Percentiles rank a stretch among this genome's conserved stretches.
Evolutionary conservation across 768 basidiomycete species (phyloP).

Genomic region (Flagelloscypha sp.): DNA sequence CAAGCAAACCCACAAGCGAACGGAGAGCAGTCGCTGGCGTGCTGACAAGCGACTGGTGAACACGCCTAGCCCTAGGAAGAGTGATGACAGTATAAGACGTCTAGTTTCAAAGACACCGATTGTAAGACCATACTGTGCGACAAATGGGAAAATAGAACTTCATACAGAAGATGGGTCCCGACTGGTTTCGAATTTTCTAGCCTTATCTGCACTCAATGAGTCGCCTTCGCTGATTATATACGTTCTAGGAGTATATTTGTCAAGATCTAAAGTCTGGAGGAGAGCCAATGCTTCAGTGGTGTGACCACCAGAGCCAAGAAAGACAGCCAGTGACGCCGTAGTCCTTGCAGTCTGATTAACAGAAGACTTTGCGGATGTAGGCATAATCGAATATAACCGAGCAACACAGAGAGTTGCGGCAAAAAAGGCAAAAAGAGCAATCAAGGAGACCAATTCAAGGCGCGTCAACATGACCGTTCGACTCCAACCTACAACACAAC

Average conservation of each 20-base stretch:
- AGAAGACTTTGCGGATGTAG: no score
- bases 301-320: slow-evolving; percentile 96
- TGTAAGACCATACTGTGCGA: slow-evolving; percentile 1
- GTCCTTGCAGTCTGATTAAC: slow-evolving; percentile 1
- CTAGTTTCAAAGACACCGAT: slow-evolving; percentile 4
- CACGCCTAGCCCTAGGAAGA: slow-evolving; percentile 81
- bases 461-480: slow-evolving; percentile 2
- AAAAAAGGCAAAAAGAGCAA: slow-evolving; percentile 6
- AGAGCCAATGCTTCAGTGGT: slow-evolving; percentile 80
- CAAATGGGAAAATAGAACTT: slow-evolving; percentile 5
- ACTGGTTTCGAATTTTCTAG: slow-evolving; percentile 51
- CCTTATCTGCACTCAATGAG: slow-evolving; percentile 65
- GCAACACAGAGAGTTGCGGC: slow-evolving; percentile 4
- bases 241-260: slow-evolving; percentile 64
- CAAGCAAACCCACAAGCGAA: slow-evolving; percentile 54
- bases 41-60: slow-evolving; percentile 73
- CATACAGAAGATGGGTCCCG: slow-evolving; percentile 21
- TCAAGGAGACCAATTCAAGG: background rate
- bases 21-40: slow-evolving; percentile 55
- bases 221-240: slow-evolving; percentile 86
- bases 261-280: slow-evolving; percentile 62
- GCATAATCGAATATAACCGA: slow-evolving; percentile 27
- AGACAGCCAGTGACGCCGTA: slow-evolving; percentile 54
- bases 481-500: slow-evolving; percentile 9
- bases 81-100: slow-evolving; percentile 42